Evolutionary conservation across 75 land plant species (phyloP).

Genomic region (Cupressus sempervirens): DNA sequence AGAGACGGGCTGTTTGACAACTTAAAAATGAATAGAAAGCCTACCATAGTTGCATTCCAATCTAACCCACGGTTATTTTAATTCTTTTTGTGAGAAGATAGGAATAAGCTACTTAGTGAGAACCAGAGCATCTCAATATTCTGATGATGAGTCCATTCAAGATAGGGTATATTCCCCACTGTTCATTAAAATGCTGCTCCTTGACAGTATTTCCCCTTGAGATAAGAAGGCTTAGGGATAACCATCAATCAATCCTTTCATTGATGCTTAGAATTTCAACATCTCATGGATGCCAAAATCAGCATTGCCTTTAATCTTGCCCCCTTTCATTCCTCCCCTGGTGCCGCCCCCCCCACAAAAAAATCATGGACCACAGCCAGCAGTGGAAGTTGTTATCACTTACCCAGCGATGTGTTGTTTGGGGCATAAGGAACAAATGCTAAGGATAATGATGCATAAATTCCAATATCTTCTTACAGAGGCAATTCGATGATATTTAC

Average conservation of each 20-base stretch:
- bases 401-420: not conserved
- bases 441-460: not conserved
- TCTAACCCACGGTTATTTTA: not conserved
- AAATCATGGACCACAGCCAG: not conserved
- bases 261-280: not conserved
- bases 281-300: not conserved
- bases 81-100: not conserved
- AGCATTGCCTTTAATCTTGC: not conserved
- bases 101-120: not conserved
- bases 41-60: not conserved
- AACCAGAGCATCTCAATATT: not conserved
- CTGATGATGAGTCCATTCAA: not conserved
- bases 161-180: not conserved
- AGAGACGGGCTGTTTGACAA: not conserved
- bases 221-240: not conserved
- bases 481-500: not conserved
- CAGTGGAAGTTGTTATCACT: slow-evolving; percentile 4
- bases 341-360: not conserved
- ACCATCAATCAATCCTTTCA: not conserved
- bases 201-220: not conserved
- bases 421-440: not conserved
- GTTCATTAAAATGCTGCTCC: not conserved
- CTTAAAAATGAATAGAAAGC: not conserved
- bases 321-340: not conserved
- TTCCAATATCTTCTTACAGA: not conserved